phyloP scores from a whole-genome alignment of 495 filamentous ascomycete genomes.

The Penicillium bialowiezense region DNA sequence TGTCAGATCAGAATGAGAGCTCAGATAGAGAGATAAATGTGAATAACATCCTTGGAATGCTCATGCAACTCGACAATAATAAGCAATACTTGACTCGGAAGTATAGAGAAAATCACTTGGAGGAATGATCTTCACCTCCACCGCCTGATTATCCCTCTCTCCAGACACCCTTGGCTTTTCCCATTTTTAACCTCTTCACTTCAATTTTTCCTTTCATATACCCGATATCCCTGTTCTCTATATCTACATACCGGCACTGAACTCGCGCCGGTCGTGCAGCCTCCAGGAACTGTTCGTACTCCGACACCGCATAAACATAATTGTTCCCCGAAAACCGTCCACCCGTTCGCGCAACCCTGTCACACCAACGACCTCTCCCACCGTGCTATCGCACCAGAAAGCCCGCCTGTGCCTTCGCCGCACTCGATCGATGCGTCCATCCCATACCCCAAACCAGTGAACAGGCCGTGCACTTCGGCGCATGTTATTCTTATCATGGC shows the following conservation, averaged over 20 bases:
- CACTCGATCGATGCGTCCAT: constrained; percentile 18
- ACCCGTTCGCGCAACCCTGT: neutral
- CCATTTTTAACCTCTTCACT: constrained; percentile 4
- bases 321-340: neutral
- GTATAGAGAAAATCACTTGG: neutral
- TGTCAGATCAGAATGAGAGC: too few relatives aligned
- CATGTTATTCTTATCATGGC: constrained; percentile 22
- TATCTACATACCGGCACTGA: constrained; percentile 6
- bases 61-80: too few relatives aligned
- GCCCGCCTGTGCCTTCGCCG: neutral
- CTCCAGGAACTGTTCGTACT: constrained; percentile 1
- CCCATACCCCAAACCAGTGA: constrained; percentile 3
- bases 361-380: neutral
- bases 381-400: too few relatives aligned
- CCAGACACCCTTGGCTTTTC: constrained; percentile 11
- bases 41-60: too few relatives aligned
- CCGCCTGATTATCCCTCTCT: constrained; percentile 20
- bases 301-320: neutral
- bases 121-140: constrained; percentile 11
- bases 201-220: neutral
- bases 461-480: constrained; percentile 7
- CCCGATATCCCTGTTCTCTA: neutral
- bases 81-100: too few relatives aligned
- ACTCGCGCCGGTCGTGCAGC: constrained; percentile 24
- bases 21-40: too few relatives aligned